phyloP scores from a whole-genome alignment of 371 early-diverging fungal species.

The Mortierella polycephala region DNA sequence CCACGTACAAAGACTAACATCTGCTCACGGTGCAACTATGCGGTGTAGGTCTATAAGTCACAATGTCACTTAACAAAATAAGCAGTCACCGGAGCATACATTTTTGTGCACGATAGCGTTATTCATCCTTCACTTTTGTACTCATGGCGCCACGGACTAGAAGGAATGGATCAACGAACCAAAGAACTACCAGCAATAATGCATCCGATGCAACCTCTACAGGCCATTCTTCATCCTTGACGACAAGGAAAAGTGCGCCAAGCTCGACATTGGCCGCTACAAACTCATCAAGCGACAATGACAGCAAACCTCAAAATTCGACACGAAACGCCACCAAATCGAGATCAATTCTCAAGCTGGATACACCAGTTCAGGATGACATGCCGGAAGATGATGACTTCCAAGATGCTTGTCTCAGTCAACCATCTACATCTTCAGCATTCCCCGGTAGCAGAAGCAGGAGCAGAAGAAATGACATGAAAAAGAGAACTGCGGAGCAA shows the following conservation, averaged over 20 bases:
- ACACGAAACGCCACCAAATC: slow-evolving; percentile 47
- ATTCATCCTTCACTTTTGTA: too few relatives aligned
- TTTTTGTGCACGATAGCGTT: too few relatives aligned
- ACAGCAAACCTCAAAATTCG: slow-evolving; percentile 10
- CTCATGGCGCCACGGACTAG: slow-evolving; percentile 26
- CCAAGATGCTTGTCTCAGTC: not conserved
- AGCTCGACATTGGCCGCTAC: not conserved
- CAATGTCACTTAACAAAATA: too few relatives aligned
- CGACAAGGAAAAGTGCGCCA: slow-evolving; percentile 5
- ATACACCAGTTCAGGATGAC: not conserved
- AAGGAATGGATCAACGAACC: slow-evolving; percentile 19
- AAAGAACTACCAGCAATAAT: not conserved
- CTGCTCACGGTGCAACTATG: too few relatives aligned
- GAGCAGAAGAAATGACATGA: not conserved
- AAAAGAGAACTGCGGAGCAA: slow-evolving; percentile 6
- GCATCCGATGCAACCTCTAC: not conserved
- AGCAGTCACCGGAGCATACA: too few relatives aligned
- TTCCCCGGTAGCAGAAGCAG: not conserved
- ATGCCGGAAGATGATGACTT: slow-evolving; percentile 30
- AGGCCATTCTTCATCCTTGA: not conserved
- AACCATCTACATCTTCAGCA: not conserved
- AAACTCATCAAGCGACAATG: not conserved
- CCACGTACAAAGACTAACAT: too few relatives aligned
- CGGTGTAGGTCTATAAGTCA: too few relatives aligned
- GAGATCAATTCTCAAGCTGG: not conserved